Percentiles rank a stretch among this genome's conserved stretches.
Conservation (phyloP, 352 stramenopile genomes). For the Aphanomyces cochlioides region DNA sequence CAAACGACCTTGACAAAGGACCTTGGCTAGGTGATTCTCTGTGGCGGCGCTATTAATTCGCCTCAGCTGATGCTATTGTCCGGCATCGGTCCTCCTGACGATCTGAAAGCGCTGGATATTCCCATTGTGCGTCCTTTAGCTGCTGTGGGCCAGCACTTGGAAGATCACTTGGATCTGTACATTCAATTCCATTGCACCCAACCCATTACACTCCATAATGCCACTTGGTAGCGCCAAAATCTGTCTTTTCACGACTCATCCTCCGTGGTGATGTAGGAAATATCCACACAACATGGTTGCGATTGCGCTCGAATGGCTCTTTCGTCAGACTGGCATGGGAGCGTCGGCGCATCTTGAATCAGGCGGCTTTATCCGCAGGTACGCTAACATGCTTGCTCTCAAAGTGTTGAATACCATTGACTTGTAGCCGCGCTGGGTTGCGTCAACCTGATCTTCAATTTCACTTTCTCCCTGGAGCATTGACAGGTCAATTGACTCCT, state of each 20-base stretch:
- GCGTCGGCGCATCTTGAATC: constrained; percentile 80
- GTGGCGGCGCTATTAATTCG: constrained; percentile 84
- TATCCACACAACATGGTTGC: constrained; percentile 84
- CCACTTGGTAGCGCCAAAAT: constrained; percentile 50
- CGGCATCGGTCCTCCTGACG: constrained; percentile 68
- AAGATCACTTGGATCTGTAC: constrained; percentile 87
- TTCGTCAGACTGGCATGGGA: constrained; percentile 61
- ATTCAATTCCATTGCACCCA: constrained; percentile 87
- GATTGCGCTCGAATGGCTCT: constrained; percentile 84
- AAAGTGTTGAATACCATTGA: not conserved
- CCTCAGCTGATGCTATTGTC: constrained; percentile 86
- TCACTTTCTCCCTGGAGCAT: constrained; percentile 83
- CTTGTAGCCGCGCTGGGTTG: constrained; percentile 57
- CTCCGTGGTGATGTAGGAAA: constrained; percentile 38
- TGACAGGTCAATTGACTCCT: constrained; percentile 66
- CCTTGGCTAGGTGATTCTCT: constrained; percentile 61
- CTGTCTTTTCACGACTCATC: too few relatives aligned
- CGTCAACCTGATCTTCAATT: constrained; percentile 85
- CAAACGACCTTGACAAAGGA: not conserved
- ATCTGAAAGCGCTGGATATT: constrained; percentile 71
- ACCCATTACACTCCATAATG: constrained; percentile 86
- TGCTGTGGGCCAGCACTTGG: constrained; percentile 83
- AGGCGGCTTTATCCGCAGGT: constrained; percentile 82
- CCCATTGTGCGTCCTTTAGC: constrained; percentile 71
- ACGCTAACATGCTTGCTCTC: not conserved